Percentiles rank a stretch among this genome's conserved stretches.
Evolutionary conservation across 345 rosid species (phyloP).

Genomic region (Hibiscus syriacus): DNA sequence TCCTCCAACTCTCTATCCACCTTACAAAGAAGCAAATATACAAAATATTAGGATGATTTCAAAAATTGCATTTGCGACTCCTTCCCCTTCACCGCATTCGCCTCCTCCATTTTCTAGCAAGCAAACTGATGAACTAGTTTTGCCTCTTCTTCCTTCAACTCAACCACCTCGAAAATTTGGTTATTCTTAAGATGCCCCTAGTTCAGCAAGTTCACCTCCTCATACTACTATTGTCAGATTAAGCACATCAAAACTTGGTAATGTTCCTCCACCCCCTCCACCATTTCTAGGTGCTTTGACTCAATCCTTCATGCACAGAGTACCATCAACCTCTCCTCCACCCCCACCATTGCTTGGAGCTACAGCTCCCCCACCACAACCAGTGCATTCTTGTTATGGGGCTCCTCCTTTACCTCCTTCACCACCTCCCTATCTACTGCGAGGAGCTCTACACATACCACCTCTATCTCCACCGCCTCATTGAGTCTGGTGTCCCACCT

Average conservation of each 20-base stretch:
- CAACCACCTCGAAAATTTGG: slow-evolving; percentile 55
- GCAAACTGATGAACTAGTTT: slow-evolving; percentile 22
- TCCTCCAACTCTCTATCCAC: slow-evolving; percentile 26
- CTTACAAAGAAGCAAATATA: slow-evolving; percentile 19
- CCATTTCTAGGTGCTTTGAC: slow-evolving; percentile 8
- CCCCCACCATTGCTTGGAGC: slow-evolving; percentile 10
- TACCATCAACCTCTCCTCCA: slow-evolving; percentile 12
- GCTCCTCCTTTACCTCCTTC: too few relatives aligned
- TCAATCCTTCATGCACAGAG: slow-evolving; percentile 17
- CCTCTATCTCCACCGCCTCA: background rate
- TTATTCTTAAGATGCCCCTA: slow-evolving; percentile 18
- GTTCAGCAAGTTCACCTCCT: slow-evolving; percentile 13
- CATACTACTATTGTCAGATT: slow-evolving; percentile 16
- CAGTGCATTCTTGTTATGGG: too few relatives aligned
- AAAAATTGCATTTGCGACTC: slow-evolving; percentile 19
- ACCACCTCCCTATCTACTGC: background rate
- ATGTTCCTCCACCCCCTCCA: background rate
- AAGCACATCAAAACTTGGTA: background rate
- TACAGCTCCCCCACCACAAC: slow-evolving; percentile 14
- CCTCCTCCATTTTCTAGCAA: slow-evolving; percentile 27
- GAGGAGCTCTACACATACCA: slow-evolving; percentile 12
- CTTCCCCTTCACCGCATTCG: slow-evolving; percentile 26
- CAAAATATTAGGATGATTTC: slow-evolving; percentile 20
- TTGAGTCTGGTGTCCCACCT: background rate
- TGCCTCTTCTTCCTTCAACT: slow-evolving; percentile 47